Evolutionary conservation across 768 basidiomycete species (phyloP), one percentile per base, ranked within the genome.

Genomic region (Suillus subluteus): DNA sequence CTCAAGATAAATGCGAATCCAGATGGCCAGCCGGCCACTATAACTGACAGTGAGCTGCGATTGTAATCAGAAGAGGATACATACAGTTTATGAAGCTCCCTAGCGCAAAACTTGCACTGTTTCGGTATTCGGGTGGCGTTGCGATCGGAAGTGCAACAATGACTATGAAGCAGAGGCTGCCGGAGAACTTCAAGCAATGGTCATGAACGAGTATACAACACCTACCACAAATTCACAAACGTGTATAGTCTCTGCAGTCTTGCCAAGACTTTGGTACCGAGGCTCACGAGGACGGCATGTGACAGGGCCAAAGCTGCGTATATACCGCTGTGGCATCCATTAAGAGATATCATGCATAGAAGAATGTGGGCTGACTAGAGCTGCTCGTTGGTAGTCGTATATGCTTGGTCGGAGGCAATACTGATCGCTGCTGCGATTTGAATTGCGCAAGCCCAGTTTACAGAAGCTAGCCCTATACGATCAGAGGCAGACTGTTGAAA

Each of bases 371-470:
- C 78, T 68, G 70, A 82, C 85, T 82, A 86, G 50, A 79, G 79
- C 67, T 84, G 84, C 3, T 74, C 80, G 21, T 75, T 73, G 5
- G 85, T 86, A 0, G 83, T 73, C n/a, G 73, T 71, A 64, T 85
- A 86, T 8, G 66, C 66, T 13, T 79, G 77, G 32, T 78, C 69
- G 40, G 82, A 76, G 56, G 80, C 78, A 62, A 86, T 82, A 58
- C 68, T 77, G 7, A 75, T 82, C 18, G 54, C 54, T 18, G 54
- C 54, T 5, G 54, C 54, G 9, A 55, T 55, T 32, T 55, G 54
- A 11, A 55, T 55, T 32, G 54, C 54, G 18, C 54, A 55, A 55
- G 54, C 54, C 54, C 54, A 55, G 32, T 55, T 55, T 3, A 55
- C 54, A 9, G 54, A 55, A 32, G 54, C 54, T 55, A 6, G 18